Conservation (phyloP, 345 rosid species). For the Linum trigynum region DNA sequence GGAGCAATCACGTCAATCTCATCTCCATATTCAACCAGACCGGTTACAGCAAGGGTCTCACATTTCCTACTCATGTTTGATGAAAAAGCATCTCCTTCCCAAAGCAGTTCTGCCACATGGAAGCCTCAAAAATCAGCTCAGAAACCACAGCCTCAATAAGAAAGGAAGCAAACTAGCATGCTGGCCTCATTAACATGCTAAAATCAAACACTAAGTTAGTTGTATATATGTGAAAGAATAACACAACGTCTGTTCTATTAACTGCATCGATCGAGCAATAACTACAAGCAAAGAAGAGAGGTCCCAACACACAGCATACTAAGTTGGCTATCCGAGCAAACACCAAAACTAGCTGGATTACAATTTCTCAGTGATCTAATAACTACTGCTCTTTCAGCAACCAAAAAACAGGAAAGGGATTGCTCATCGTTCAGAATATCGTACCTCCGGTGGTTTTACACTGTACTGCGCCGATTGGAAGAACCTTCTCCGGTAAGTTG, state of each 20-base stretch:
- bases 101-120: constrained; percentile 44
- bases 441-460: constrained; percentile 59
- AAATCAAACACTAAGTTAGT: no score
- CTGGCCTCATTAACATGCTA: no score
- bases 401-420: background rate
- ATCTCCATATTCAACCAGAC: constrained; percentile 89
- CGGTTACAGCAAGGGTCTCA: constrained; percentile 92
- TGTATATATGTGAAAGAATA: no score
- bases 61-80: constrained; percentile 64
- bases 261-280: no score
- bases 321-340: background rate
- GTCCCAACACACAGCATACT: no score
- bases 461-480: constrained; percentile 54
- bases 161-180: no score
- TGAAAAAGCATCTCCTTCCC: constrained; percentile 54
- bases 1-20: constrained; percentile 92
- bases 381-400: background rate
- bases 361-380: background rate
- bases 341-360: background rate
- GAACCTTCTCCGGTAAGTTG: constrained; percentile 53
- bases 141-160: background rate
- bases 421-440: background rate
- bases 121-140: constrained; percentile 14
- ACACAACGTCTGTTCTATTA: no score
- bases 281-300: no score